Conservation (phyloP, 2,329 filamentous ascomycete genomes). For the Amauroascus verrucosus region DNA sequence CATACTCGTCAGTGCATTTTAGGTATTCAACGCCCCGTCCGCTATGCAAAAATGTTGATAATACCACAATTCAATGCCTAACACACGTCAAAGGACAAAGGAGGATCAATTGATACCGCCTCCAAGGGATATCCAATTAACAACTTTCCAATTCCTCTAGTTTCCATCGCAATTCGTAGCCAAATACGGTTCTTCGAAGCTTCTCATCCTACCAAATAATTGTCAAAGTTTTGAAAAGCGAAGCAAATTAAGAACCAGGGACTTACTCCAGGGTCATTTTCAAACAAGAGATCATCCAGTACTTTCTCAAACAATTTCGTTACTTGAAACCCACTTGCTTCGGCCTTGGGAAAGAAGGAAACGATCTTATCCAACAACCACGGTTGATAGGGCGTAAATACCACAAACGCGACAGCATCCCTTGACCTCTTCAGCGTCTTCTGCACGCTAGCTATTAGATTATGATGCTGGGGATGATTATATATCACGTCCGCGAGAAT, state of each 20-base stretch:
- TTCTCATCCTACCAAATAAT: slow-evolving; percentile 58
- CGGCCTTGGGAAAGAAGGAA: slow-evolving; percentile 70
- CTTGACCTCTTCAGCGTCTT: slow-evolving; percentile 50
- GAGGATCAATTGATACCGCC: neutral
- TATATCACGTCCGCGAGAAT: slow-evolving; percentile 85
- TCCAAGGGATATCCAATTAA: neutral
- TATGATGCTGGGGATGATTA: slow-evolving; percentile 76
- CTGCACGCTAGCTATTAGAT: slow-evolving; percentile 62
- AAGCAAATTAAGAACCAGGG: slow-evolving; percentile 13
- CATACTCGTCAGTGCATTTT: neutral
- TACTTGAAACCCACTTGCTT: slow-evolving; percentile 60
- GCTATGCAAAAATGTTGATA: neutral
- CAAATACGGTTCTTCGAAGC: slow-evolving; percentile 70
- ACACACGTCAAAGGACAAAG: no score
- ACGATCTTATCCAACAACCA: slow-evolving; percentile 81
- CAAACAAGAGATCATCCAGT: slow-evolving; percentile 81
- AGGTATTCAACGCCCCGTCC: neutral
- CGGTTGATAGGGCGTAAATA: slow-evolving; percentile 89
- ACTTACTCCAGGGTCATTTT: slow-evolving; percentile 66
- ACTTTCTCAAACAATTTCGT: slow-evolving; percentile 70
- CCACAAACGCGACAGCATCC: slow-evolving; percentile 62
- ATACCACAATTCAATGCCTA: no score
- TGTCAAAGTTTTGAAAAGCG: no score
- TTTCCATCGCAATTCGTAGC: slow-evolving; percentile 61
- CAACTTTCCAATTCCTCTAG: slow-evolving; percentile 23